These are phyloP conservation scores for Taphrina pruni DNA, from an alignment of 1,139 yeast species.

Conservation along the genomic window DNA sequence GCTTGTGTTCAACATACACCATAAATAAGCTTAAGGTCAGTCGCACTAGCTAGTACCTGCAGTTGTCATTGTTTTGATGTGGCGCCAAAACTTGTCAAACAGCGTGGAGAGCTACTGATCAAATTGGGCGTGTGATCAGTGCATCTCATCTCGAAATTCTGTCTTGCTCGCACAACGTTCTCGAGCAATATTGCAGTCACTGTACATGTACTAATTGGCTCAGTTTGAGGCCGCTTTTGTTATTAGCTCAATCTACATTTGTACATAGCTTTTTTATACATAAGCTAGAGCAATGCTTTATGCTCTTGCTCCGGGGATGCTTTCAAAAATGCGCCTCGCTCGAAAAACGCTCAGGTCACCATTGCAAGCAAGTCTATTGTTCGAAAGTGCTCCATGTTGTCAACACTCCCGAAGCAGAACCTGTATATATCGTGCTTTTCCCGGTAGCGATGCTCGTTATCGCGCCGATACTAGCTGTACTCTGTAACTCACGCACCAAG, in stretches of 20 bases:
- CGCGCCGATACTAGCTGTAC: background rate
- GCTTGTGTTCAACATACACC: too few relatives aligned
- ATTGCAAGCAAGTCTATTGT: background rate
- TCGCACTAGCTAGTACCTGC: background rate
- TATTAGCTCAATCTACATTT: too few relatives aligned
- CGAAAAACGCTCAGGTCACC: background rate
- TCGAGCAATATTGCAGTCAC: too few relatives aligned
- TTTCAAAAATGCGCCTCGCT: background rate
- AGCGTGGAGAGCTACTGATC: background rate
- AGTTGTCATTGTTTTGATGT: background rate
- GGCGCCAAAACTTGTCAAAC: background rate
- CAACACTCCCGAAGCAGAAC: background rate
- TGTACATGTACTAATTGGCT: too few relatives aligned
- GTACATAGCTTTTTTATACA: too few relatives aligned
- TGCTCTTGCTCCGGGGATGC: too few relatives aligned
- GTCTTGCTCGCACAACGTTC: too few relatives aligned
- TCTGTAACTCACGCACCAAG: background rate
- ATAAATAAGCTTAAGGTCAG: background rate
- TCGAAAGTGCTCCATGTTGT: conserved; percentile 1
- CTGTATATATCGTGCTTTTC: background rate
- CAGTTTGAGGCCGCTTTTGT: too few relatives aligned
- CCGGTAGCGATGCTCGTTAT: conserved; percentile 3
- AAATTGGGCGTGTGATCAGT: background rate
- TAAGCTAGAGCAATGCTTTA: too few relatives aligned
- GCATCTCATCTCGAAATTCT: too few relatives aligned